Conservation (phyloP, 2,329 filamentous ascomycete genomes). For the Microsporum canis region DNA sequence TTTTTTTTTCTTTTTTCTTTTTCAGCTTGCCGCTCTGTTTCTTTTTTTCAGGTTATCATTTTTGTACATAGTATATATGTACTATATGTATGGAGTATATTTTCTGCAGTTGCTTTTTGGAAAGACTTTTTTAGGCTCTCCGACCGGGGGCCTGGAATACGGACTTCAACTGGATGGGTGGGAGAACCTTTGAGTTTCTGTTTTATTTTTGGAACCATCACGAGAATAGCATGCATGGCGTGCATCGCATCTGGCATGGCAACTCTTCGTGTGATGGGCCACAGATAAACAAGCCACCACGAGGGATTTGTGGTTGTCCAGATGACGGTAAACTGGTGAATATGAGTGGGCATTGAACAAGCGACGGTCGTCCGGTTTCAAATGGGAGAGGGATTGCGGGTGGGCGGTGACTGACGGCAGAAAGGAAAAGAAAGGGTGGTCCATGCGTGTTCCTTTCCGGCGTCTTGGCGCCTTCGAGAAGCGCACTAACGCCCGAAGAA, state of each 20-base stretch:
- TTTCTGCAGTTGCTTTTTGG: neutral
- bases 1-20: slow-evolving; percentile 2
- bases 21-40: neutral
- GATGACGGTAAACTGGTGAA: neutral
- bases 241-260: neutral
- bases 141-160: neutral
- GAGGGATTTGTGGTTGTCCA: neutral
- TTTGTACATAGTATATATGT: slow-evolving; percentile 11
- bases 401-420: neutral
- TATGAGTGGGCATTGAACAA: neutral
- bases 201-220: slow-evolving; percentile 4
- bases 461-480: neutral
- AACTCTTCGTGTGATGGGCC: neutral
- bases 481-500: neutral
- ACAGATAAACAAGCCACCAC: neutral
- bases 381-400: neutral
- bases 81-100: neutral
- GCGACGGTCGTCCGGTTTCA: neutral
- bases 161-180: neutral
- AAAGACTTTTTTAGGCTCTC: neutral
- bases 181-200: neutral
- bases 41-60: slow-evolving; percentile 1
- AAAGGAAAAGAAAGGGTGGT: neutral
- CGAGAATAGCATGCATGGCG: neutral
- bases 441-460: neutral